Percentiles rank a stretch among this genome's conserved stretches.
Evolutionary conservation across 2,329 filamentous ascomycete genomes (phyloP).

Genomic region (Alternaria gansuensis): DNA sequence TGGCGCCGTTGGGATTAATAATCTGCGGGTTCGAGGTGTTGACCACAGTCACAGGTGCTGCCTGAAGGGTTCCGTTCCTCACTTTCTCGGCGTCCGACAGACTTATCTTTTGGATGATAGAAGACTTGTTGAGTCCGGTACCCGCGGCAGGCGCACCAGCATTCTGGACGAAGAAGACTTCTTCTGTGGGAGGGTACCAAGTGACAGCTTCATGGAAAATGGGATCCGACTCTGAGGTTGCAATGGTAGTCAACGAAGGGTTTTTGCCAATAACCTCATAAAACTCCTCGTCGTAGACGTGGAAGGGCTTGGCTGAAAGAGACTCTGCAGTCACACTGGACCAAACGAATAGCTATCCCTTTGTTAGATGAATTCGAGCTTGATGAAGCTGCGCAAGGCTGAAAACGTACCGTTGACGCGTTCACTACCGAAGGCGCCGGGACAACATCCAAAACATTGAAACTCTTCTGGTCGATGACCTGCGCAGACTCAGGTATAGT

Average conservation of each 20-base stretch:
- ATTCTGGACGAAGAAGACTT: slow-evolving; percentile 41
- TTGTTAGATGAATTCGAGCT: slow-evolving; percentile 16
- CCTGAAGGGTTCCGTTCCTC: slow-evolving; percentile 32
- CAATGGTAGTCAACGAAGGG: slow-evolving; percentile 36
- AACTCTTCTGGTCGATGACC: slow-evolving; percentile 33
- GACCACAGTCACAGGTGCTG: slow-evolving; percentile 34
- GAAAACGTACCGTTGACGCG: slow-evolving; percentile 29
- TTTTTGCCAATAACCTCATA: slow-evolving; percentile 37
- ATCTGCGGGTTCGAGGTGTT: slow-evolving; percentile 38
- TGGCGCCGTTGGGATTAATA: slow-evolving; percentile 39
- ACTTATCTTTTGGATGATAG: slow-evolving; percentile 40
- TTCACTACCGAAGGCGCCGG: slow-evolving; percentile 33
- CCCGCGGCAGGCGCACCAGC: slow-evolving; percentile 37
- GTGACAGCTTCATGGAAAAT: slow-evolving; percentile 40
- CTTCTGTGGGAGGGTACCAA: slow-evolving; percentile 35
- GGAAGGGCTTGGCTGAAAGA: slow-evolving; percentile 35
- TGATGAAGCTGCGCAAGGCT: neutral
- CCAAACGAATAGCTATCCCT: slow-evolving; percentile 32
- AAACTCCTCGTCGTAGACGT: slow-evolving; percentile 40
- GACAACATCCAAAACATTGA: slow-evolving; percentile 33
- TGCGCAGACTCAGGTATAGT: slow-evolving; percentile 34
- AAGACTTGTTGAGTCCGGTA: slow-evolving; percentile 38
- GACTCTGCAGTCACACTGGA: slow-evolving; percentile 34
- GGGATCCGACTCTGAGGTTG: slow-evolving; percentile 34
- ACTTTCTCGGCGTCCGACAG: slow-evolving; percentile 37